Evolutionary conservation across 345 rosid genomes (phyloP), one percentile per base, ranked within the genome.

Genomic region (Melastoma malabathricum): DNA sequence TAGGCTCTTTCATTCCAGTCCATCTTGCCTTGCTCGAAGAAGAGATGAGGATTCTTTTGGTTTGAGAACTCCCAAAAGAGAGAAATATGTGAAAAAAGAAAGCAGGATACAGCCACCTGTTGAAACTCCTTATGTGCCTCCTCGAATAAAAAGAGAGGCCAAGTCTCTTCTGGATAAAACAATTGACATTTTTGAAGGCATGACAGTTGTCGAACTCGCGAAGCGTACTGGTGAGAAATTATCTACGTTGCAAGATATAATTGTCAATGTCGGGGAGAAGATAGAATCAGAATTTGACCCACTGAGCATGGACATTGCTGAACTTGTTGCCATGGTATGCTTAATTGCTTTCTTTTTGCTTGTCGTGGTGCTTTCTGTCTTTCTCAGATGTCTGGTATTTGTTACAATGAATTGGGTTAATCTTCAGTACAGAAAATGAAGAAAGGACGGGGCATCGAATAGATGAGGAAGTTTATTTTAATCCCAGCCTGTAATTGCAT

Each of bases 281-380:
- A 59, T 73, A 56, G 73, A 50, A 47, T 84, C 86, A 39, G 97
- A 87, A 64, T 87, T 84, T 62, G 84, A 82, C 46, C 73, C 86
- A 14, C 74, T 87, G 55, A 79, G 83, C 75, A 65, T 82, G 13
- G 94, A 92, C 66, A 76, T 82, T 15, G 84, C 83, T 2, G 97
- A 92, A 75, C 84, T 87, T 46, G 74, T 82, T 68, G 82, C 73
- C 14, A 84, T 87, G 97, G 95, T 87, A 92, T 44, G 65, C 56
- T 31, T 52, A 41, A 19, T 44, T 49, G 34, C 29, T 57, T 51
- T 15, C 18, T 4, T 6, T 34, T 47, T 49, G 23, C 22, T 53
- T 51, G 44, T 51, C 4, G 15, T 34, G 55, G 25, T 46, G 29
- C 50, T 31, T 46, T 13, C 18, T 51, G 18, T 17, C 50, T 6